Conservation (phyloP, 2,329 filamentous ascomycete genomes). For the Nigrograna mackinnonii region DNA sequence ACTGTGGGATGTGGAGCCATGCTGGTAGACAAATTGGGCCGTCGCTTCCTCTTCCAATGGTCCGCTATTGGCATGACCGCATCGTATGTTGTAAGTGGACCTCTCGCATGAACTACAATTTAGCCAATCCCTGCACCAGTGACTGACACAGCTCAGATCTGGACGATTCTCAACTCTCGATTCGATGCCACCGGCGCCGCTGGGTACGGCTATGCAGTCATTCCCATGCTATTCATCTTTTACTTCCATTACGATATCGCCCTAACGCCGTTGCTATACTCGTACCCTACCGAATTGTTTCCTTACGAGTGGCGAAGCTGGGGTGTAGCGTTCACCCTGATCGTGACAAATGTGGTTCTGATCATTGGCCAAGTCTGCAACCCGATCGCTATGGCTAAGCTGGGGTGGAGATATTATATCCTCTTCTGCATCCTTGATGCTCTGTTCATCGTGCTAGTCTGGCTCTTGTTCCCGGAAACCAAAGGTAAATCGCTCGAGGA, state of each 20-base stretch:
- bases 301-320: slow-evolving; percentile 26
- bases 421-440: not conserved
- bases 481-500: slow-evolving; percentile 4
- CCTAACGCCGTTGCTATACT: slow-evolving; percentile 28
- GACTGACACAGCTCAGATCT: no score
- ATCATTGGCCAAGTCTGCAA: not conserved
- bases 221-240: slow-evolving; percentile 11
- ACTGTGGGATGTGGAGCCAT: slow-evolving; percentile 40
- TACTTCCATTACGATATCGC: slow-evolving; percentile 27
- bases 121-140: no score
- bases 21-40: slow-evolving; percentile 45
- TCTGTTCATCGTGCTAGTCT: slow-evolving; percentile 3
- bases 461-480: slow-evolving; percentile 6
- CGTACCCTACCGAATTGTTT: slow-evolving; percentile 37
- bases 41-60: slow-evolving; percentile 46
- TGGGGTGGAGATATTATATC: not conserved
- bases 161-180: slow-evolving; percentile 44
- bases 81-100: slow-evolving; percentile 44
- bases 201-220: slow-evolving; percentile 5
- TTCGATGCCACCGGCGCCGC: slow-evolving; percentile 1
- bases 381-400: not conserved
- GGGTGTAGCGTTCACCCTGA: not conserved
- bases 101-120: no score
- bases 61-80: slow-evolving; percentile 47
- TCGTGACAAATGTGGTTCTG: not conserved